Percentiles rank a stretch among this genome's conserved stretches.
These are phyloP conservation scores for Globisporangium alternatum DNA, from an alignment of 352 stramenopile species.

Conservation along the genomic window DNA sequence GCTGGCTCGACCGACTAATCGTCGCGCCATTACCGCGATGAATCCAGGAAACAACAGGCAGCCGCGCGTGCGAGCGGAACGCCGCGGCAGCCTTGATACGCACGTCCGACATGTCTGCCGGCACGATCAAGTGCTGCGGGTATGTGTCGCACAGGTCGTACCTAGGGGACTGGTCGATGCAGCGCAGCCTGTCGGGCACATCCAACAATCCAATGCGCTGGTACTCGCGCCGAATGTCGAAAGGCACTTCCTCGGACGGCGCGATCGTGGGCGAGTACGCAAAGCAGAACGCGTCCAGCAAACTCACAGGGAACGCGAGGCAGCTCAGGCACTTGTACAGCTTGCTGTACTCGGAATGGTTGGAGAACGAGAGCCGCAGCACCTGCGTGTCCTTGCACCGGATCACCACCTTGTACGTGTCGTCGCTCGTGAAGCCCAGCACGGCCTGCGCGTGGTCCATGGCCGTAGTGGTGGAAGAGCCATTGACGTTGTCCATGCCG, in stretches of 20 bases:
- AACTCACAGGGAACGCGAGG: constrained; percentile 64
- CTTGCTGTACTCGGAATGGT: constrained; percentile 71
- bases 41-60: constrained; percentile 78
- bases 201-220: constrained; percentile 71
- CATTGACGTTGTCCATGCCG: constrained; percentile 34
- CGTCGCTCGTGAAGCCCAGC: constrained; percentile 48
- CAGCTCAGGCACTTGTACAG: constrained; percentile 75
- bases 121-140: constrained; percentile 92
- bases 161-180: constrained; percentile 68
- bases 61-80: constrained; percentile 66
- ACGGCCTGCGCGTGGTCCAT: constrained; percentile 64
- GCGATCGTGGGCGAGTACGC: constrained; percentile 63
- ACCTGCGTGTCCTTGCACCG: constrained; percentile 80
- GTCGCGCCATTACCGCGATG: constrained; percentile 70
- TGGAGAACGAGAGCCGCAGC: constrained; percentile 61
- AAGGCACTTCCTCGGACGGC: constrained; percentile 72
- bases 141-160: constrained; percentile 95
- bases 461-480: constrained; percentile 16
- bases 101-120: constrained; percentile 88
- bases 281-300: constrained; percentile 85
- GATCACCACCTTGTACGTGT: constrained; percentile 68
- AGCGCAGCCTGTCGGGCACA: constrained; percentile 57
- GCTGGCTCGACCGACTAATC: constrained; percentile 81
- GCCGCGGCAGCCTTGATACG: constrained; percentile 70
- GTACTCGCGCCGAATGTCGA: constrained; percentile 81